A percentile compares a stretch with the other conserved stretches of the same genome.
These are phyloP conservation scores for Margaritispora aquatica DNA, from an alignment of 495 filamentous ascomycete species.

Conservation along the genomic window DNA sequence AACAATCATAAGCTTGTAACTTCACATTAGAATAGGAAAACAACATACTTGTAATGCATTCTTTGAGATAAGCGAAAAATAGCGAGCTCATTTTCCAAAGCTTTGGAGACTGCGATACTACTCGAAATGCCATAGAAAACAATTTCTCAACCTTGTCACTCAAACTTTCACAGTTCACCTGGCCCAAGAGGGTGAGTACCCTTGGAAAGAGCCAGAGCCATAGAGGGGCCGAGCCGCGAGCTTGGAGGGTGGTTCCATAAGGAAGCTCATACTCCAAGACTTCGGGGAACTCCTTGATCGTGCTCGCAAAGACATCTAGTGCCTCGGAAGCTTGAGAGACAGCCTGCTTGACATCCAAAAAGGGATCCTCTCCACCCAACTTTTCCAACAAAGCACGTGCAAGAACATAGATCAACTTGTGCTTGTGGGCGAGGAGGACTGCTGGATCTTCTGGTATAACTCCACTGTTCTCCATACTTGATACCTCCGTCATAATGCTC, in stretches of 20 bases:
- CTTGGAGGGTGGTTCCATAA: constrained; percentile 23
- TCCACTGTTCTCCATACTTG: constrained; percentile 36
- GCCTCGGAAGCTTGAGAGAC: constrained; percentile 57
- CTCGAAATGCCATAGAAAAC: constrained; percentile 37
- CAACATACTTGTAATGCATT: constrained; percentile 20
- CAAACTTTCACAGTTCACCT: constrained; percentile 33
- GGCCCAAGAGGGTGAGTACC: constrained; percentile 50
- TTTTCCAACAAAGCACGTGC: constrained; percentile 71
- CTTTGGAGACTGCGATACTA: constrained; percentile 28
- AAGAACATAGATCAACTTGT: constrained; percentile 78
- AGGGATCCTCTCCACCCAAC: constrained; percentile 50
- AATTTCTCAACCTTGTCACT: constrained; percentile 42
- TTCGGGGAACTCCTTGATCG: constrained; percentile 66
- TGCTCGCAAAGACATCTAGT: constrained; percentile 63
- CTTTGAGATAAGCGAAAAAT: constrained; percentile 37
- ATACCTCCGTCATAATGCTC: constrained; percentile 58
- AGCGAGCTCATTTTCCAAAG: constrained; percentile 40
- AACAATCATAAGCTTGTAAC: not conserved
- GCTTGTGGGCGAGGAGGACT: constrained; percentile 66
- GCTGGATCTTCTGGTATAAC: constrained; percentile 40
- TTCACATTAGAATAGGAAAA: not conserved
- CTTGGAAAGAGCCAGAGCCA: constrained; percentile 75
- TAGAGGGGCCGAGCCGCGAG: constrained; percentile 54
- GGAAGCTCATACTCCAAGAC: constrained; percentile 48
- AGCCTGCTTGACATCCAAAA: constrained; percentile 43